A percentile compares a stretch with the other conserved stretches of the same genome.
Conservation (phyloP, 2,329 filamentous ascomycete genomes). For the Cryphonectria naterciae region DNA sequence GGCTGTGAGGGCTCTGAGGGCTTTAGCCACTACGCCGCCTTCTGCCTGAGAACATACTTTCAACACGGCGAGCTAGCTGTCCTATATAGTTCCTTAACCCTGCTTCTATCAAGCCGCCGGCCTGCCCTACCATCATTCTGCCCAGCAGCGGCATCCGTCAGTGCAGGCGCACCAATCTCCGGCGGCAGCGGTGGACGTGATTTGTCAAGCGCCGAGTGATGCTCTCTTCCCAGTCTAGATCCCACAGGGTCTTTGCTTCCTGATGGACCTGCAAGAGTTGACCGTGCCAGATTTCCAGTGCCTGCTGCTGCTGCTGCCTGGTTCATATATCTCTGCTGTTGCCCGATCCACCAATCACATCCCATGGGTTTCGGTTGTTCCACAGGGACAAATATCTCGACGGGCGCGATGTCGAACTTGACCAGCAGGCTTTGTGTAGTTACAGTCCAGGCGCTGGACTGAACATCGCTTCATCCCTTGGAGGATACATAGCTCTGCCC, state of each 20-base stretch:
- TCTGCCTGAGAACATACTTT: background rate
- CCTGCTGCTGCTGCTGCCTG: background rate
- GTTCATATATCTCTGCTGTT: background rate
- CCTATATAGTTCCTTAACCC: background rate
- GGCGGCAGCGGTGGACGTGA: background rate
- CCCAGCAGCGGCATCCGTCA: background rate
- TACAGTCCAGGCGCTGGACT: background rate
- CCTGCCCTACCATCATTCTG: background rate
- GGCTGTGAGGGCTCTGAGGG: background rate
- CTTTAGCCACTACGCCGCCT: background rate
- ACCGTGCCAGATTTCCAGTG: background rate
- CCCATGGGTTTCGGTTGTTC: background rate
- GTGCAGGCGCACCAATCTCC: background rate
- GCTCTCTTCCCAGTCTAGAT: background rate
- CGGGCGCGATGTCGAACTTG: background rate
- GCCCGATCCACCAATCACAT: background rate
- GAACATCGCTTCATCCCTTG: background rate
- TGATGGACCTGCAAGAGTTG: background rate
- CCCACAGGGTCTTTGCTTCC: background rate
- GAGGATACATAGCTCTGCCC: background rate
- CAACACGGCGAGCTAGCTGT: background rate
- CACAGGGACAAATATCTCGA: background rate
- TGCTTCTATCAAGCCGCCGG: background rate
- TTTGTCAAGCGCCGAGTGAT: background rate
- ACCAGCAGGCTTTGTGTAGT: background rate